A percentile compares a stretch with the other conserved stretches of the same genome.
Conservation (phyloP, 2,329 filamentous ascomycete genomes). For the Pseudogymnoascus sp. region DNA sequence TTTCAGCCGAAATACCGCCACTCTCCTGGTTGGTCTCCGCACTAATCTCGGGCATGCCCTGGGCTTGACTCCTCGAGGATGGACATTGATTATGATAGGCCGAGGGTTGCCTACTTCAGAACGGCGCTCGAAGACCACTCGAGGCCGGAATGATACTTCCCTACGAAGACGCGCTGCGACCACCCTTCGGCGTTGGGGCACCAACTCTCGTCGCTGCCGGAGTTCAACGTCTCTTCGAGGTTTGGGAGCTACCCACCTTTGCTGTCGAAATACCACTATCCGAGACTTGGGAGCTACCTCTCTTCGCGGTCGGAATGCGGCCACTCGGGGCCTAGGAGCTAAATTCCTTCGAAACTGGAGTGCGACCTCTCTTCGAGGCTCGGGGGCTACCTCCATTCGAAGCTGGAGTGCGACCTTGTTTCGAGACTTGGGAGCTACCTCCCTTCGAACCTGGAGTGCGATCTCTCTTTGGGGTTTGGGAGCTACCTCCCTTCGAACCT, state of each 20-base stretch:
- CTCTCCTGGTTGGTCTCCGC: background rate
- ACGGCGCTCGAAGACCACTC: background rate
- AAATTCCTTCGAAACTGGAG: no score
- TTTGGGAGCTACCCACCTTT: no score
- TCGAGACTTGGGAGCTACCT: no score
- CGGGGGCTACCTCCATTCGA: no score
- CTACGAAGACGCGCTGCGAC: background rate
- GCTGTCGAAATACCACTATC: no score
- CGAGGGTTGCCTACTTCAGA: background rate
- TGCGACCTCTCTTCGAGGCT: no score
- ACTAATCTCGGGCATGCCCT: background rate
- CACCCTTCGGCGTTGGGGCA: background rate
- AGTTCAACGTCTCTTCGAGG: background rate
- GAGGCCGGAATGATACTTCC: background rate
- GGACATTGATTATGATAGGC: background rate
- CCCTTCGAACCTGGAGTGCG: no score
- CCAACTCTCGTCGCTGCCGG: background rate
- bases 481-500: background rate
- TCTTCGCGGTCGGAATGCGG: no score
- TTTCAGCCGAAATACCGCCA: background rate
- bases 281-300: no score
- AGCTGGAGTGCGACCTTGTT: no score
- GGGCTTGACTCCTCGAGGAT: background rate
- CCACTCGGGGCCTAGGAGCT: no score
- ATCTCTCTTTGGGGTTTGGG: background rate